These are phyloP conservation scores for Chlorella sp. DNA, from an alignment of 139 green algal species.

Conservation along the genomic window DNA sequence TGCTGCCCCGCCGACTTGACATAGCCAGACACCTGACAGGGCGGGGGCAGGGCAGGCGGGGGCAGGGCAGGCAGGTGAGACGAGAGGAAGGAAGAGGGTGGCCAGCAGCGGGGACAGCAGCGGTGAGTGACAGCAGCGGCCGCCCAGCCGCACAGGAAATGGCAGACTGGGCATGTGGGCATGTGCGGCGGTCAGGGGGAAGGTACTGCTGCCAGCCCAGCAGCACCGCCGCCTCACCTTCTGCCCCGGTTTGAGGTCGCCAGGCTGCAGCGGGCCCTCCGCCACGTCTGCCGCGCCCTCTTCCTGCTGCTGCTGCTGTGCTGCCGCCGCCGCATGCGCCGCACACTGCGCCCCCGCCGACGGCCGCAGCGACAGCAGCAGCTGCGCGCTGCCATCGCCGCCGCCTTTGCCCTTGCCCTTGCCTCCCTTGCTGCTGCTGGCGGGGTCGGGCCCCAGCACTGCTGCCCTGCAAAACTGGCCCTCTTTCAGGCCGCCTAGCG, in stretches of 20 bases:
- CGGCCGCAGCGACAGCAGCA: conserved; percentile 67
- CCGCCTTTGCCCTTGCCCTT: neutral
- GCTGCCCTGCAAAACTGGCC: conserved; percentile 62
- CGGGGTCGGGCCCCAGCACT: conserved; percentile 43
- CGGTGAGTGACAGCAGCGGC: neutral
- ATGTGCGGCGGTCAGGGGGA: too few species aligned
- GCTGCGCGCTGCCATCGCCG: neutral
- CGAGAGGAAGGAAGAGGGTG: neutral
- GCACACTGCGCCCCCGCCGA: conserved; percentile 58
- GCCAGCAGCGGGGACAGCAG: too few species aligned
- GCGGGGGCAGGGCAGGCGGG: too few species aligned
- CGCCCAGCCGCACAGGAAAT: neutral
- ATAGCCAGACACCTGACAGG: conserved; percentile 64
- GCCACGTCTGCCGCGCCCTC: neutral
- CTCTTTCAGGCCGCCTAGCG: conserved; percentile 62
- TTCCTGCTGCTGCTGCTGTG: neutral
- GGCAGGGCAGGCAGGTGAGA: neutral
- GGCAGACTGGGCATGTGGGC: too few species aligned
- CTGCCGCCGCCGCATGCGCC: conserved; percentile 14
- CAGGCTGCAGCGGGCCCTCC: conserved; percentile 11
- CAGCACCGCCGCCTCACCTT: neutral
- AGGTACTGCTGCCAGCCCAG: neutral
- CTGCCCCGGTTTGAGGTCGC: conserved; percentile 9
- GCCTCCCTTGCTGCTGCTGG: neutral
- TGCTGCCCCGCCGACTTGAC: conserved; percentile 66